These are phyloP conservation scores for Kingdonia uniflora DNA, from an alignment of 164 flowering plant genomes.

Conservation along the genomic window DNA sequence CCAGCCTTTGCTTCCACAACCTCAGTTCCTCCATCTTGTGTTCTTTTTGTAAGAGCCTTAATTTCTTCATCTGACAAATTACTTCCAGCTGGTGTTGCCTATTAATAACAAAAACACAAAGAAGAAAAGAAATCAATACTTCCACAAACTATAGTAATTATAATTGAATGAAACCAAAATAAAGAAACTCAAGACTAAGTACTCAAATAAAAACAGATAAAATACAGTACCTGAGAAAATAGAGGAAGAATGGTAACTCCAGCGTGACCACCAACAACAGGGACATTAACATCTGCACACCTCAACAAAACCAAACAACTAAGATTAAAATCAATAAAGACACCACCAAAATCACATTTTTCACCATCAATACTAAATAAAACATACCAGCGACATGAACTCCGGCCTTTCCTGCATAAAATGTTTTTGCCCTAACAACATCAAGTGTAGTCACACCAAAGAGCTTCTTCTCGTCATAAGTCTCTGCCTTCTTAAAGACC, in stretches of 20 bases:
- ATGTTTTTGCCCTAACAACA: conserved; percentile 91
- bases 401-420: conserved; percentile 88
- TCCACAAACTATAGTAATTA: not conserved
- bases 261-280: conserved; percentile 99
- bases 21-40: conserved; percentile 96
- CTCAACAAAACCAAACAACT: conserved; percentile 7
- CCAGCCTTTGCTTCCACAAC: conserved; percentile 99
- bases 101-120: no score
- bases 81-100: conserved; percentile 77
- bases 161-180: not conserved
- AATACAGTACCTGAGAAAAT: conserved; percentile 63
- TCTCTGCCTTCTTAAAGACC: conserved; percentile 86
- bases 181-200: no score
- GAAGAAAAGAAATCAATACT: no score
- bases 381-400: conserved; percentile 57
- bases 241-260: conserved; percentile 94
- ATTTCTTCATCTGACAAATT: conserved; percentile 58
- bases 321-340: not conserved
- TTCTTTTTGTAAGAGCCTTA: conserved; percentile 69
- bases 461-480: conserved; percentile 69
- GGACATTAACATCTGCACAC: conserved; percentile 74
- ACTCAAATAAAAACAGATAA: no score
- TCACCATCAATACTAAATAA: not conserved
- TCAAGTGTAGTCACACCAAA: conserved; percentile 97
- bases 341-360: not conserved